Percentiles rank a stretch among this genome's conserved stretches.
Conservation (phyloP, 257 asterid species). For the Solanum habrochaites region DNA sequence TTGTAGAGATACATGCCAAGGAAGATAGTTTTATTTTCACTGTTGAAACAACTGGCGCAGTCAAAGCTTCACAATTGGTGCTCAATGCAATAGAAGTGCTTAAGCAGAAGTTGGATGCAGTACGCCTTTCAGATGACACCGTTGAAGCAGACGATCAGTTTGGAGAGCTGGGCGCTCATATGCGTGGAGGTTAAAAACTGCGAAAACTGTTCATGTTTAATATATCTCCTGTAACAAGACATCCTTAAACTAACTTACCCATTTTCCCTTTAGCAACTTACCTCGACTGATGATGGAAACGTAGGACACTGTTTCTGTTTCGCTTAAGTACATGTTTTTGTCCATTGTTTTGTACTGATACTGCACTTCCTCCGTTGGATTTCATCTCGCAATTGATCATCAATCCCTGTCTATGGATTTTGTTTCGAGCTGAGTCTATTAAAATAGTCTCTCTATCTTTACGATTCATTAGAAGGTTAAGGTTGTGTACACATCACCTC, state of each 20-base stretch:
- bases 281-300: neutral
- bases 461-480: neutral
- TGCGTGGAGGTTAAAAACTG: conserved; percentile 84
- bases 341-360: neutral
- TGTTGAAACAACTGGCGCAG: conserved; percentile 85
- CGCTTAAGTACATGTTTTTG: neutral
- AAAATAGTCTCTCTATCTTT: neutral
- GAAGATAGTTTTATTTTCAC: conserved; percentile 92
- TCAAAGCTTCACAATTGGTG: conserved; percentile 81
- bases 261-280: neutral
- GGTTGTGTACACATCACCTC: neutral
- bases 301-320: neutral
- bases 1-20: conserved; percentile 72
- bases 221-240: neutral
- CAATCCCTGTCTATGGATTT: neutral
- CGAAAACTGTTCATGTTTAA: neutral
- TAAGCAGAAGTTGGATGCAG: conserved; percentile 91
- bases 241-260: neutral
- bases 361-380: neutral
- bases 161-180: conserved; percentile 95
- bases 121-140: conserved; percentile 86
- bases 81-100: conserved; percentile 77
- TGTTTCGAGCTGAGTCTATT: neutral
- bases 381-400: neutral
- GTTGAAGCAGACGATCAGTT: conserved; percentile 99